These are phyloP conservation scores for Phytopythium chamaehyphon DNA, from an alignment of 352 stramenopile species.

Conservation along the genomic window DNA sequence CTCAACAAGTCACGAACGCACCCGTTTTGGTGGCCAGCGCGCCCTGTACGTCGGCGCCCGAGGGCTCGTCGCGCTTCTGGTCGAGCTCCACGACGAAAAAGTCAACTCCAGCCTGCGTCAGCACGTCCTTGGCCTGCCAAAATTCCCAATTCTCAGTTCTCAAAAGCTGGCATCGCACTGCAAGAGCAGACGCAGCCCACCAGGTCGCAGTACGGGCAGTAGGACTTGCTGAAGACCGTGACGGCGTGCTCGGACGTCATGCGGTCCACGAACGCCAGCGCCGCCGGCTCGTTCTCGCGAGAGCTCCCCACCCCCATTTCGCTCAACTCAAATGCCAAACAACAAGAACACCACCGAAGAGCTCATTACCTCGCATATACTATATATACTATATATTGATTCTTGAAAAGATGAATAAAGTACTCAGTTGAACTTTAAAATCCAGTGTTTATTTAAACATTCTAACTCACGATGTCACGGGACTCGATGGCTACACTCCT, in stretches of 20 bases:
- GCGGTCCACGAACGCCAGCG: conserved; percentile 51
- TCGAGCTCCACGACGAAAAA: conserved; percentile 74
- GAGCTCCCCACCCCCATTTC: conserved; percentile 35
- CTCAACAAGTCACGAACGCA: no score
- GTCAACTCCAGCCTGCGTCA: conserved; percentile 50
- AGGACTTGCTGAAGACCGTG: conserved; percentile 91
- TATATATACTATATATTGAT: no score
- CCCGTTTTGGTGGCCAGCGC: conserved; percentile 86
- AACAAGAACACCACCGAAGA: no score
- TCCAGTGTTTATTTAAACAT: no score
- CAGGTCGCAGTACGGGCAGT: conserved; percentile 91
- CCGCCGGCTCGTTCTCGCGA: conserved; percentile 45
- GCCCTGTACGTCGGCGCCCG: conserved; percentile 84
- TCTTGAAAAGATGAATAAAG: no score
- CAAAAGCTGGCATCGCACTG: no score
- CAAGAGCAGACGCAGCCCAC: conserved; percentile 19
- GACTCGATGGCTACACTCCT: no score
- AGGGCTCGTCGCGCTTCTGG: conserved; percentile 42
- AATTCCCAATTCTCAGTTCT: background rate
- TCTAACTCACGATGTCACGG: no score
- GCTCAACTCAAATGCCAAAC: background rate
- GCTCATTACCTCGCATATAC: no score
- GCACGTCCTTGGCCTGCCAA: conserved; percentile 78
- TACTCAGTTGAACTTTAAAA: no score
- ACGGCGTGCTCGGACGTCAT: conserved; percentile 43